phyloP scores from a whole-genome alignment of 148 eudicot species.

The Silene latifolia region DNA sequence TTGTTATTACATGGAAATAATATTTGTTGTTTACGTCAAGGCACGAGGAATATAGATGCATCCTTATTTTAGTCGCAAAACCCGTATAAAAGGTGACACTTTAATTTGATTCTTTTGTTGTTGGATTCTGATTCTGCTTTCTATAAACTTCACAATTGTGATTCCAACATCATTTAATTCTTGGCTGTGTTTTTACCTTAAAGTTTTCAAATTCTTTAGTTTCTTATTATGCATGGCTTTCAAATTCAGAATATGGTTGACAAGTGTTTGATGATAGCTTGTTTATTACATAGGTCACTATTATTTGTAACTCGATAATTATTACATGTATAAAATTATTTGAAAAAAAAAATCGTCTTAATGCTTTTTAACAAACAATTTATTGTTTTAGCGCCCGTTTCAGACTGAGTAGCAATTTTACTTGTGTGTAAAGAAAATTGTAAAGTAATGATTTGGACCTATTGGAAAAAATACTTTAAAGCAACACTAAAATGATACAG shows the following conservation, averaged over 20 bases:
- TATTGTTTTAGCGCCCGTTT: too few species aligned
- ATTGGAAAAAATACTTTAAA: too few species aligned
- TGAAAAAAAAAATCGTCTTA: too few species aligned
- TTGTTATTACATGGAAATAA: not conserved
- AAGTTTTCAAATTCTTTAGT: not conserved
- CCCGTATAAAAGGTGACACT: not conserved
- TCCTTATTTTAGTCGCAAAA: not conserved
- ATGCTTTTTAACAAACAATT: too few species aligned
- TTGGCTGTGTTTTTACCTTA: not conserved
- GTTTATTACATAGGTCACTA: too few species aligned
- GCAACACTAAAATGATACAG: too few species aligned
- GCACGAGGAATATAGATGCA: not conserved
- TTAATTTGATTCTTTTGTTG: constrained; percentile 13
- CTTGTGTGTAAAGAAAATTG: too few species aligned
- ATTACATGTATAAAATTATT: too few species aligned
- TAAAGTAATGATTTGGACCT: too few species aligned
- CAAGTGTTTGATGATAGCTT: not conserved
- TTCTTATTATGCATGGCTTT: not conserved
- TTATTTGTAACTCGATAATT: too few species aligned
- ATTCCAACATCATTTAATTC: not conserved
- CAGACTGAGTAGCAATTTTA: too few species aligned
- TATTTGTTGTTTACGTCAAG: not conserved
- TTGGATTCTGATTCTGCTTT: constrained; percentile 11
- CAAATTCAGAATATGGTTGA: not conserved
- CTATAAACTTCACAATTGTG: not conserved